Percentiles rank a stretch among this genome's conserved stretches.
Evolutionary conservation across 2,329 filamentous ascomycete species (phyloP).

Genomic region (Trichoderma arundinaceum): DNA sequence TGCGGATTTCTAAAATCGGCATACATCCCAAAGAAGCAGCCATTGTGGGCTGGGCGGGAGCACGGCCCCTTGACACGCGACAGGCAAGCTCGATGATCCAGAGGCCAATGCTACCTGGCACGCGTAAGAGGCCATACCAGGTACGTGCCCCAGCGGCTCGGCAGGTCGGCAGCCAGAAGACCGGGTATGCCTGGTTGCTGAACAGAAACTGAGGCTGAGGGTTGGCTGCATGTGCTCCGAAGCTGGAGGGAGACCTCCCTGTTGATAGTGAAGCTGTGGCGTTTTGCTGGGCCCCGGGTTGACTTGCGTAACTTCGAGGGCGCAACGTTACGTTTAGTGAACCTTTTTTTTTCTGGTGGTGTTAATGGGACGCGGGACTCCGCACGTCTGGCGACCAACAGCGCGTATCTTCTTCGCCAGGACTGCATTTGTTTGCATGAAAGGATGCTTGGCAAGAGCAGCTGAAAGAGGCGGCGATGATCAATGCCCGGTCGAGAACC

Average conservation of each 20-base stretch:
- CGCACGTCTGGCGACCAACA: constrained; percentile 20
- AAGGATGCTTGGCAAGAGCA: constrained; percentile 18
- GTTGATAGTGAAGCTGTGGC: constrained; percentile 24
- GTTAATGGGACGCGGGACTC: constrained; percentile 8
- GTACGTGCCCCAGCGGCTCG: constrained; percentile 10
- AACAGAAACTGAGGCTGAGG: constrained; percentile 20
- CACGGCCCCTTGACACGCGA: constrained; percentile 26
- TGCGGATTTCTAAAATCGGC: constrained; percentile 12
- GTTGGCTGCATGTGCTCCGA: constrained; percentile 11
- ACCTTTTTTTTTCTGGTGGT: constrained; percentile 19
- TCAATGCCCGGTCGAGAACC: background rate
- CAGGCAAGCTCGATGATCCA: constrained; percentile 21
- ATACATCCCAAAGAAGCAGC: constrained; percentile 23
- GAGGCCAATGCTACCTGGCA: constrained; percentile 22
- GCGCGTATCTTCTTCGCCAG: background rate
- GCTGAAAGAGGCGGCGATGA: background rate
- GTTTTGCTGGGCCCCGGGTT: constrained; percentile 19
- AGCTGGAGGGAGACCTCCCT: background rate
- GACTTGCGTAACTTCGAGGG: constrained; percentile 14
- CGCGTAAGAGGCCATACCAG: constrained; percentile 10
- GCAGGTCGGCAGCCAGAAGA: constrained; percentile 26
- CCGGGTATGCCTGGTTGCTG: constrained; percentile 10
- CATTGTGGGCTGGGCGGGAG: constrained; percentile 14
- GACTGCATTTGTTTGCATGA: background rate
- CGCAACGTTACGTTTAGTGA: constrained; percentile 27